Base-by-base conservation (phyloP, 108 stramenopile species). In the Fistulifera solaris region DNA sequence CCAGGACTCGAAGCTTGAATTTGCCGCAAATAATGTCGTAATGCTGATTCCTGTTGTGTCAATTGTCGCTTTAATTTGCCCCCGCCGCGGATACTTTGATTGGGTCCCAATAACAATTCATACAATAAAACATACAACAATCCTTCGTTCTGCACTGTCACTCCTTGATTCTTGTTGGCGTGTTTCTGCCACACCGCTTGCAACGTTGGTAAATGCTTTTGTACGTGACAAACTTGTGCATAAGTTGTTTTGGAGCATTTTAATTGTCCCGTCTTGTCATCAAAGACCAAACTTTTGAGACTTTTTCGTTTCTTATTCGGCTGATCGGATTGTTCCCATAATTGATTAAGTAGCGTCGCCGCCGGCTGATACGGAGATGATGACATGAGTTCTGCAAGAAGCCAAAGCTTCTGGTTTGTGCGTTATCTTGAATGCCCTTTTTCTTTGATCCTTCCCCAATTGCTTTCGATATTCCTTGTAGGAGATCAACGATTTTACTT, bases 1-100 rank as follows among this genome's bases (percentile, higher is more conserved):
- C 25, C 57, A 1, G 19, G 35, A 38, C 46, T 27, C 15, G 39
- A 45, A 8, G 31, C n/a, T 35, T 35, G 31, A 35, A 35, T 8
- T 50, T 41, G 21, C 4, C 27, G 51, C 45, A 27, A 45, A 40
- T 18, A 14, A 59, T 55, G 10, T 41, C 50, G 56, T 26, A 89
- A 57, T 26, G 53, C 55, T 16, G 62, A 62, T 58, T 87, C 74
- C 14, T 85, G 67, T 22, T 70, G 62, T 64, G 86, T 61, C 21
- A 94, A 69, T 63, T 77, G 67, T 53, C 92, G 78, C 56, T 94
- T 94, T 8, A 94, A 48, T 17, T 70, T 70, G 2, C 92, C 92
- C 41, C 92, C 92, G 1, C 92, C 92, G 15, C 83, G 70, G 46
- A 94, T 89, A 5, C 51, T 65, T 55, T 75, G 71, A 48, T 89